phyloP scores from a whole-genome alignment of 305 asterid species.

The Coffea humblotiana region DNA sequence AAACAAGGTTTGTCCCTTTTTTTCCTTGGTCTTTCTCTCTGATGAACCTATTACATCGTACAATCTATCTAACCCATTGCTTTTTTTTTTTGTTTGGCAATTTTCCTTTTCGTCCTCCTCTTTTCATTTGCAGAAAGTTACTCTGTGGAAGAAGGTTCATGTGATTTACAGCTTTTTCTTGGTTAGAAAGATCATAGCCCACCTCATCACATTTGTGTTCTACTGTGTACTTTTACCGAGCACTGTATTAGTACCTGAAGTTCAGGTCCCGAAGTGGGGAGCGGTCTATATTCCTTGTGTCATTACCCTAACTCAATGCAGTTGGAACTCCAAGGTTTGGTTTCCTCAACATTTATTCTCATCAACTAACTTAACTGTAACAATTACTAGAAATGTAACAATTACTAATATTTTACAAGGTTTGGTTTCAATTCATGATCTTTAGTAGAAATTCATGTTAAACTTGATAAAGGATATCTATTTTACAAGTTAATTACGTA shows the following conservation, averaged over 20 bases:
- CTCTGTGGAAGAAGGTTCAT: slow-evolving; percentile 75
- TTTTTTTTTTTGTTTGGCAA: too few species aligned
- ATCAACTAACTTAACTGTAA: not conserved
- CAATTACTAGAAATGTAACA: too few species aligned
- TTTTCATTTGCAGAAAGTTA: slow-evolving; percentile 61
- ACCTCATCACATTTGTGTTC: slow-evolving; percentile 68
- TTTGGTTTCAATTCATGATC: not conserved
- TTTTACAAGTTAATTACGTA: not conserved
- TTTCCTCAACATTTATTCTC: not conserved
- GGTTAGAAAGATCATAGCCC: slow-evolving; percentile 80
- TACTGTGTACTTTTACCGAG: slow-evolving; percentile 78
- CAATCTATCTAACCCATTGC: not conserved
- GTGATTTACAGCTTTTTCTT: slow-evolving; percentile 89
- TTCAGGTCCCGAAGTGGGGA: slow-evolving; percentile 82
- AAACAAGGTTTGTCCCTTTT: slow-evolving; percentile 50
- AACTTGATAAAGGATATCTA: not conserved
- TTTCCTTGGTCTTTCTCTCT: not conserved
- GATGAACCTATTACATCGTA: not conserved
- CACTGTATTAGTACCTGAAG: slow-evolving; percentile 79
- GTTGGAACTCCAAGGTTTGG: slow-evolving; percentile 82
- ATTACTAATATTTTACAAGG: too few species aligned
- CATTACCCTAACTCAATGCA: slow-evolving; percentile 70
- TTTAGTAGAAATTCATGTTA: not conserved
- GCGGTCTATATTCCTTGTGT: slow-evolving; percentile 75
- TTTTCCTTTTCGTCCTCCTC: not conserved